Evolutionary conservation across 306 rosid species (phyloP), one percentile per base, ranked within the genome.

Genomic region (Aeschynomene evenia): DNA sequence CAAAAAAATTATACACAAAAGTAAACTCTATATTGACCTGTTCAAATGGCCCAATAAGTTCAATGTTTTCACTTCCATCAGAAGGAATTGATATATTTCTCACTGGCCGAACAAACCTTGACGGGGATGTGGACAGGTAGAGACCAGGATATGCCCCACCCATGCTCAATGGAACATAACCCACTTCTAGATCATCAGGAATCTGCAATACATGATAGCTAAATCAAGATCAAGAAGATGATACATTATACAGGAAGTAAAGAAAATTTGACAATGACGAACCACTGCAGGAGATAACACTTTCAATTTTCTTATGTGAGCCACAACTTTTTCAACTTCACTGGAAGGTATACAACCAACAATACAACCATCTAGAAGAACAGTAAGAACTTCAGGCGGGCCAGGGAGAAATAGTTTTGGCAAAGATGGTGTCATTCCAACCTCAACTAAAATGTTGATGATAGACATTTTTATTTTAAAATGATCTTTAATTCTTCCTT

Each of bases 111-210:
- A 94, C 84, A 77, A 94, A 90, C 82, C 98, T 81, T 45, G 92
- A 77, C 36, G 98, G 90, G 54, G 86, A 79, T 5, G 97, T 86
- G 82, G 23, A 88, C 49, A 94, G 87, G 73, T 80, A 94, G 37
- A 94, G 81, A 79, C 97, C 98, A 62, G 98, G 98, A 85, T 88
- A 94, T 58, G 97, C 86, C 66, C 98, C 96, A 37, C 91, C 87
- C 68, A 85, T 68, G 77, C 97, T 94, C 84, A 94, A 73, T 28
- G 98, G 98, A 77, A 94, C 81, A 74, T 90, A 88, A 61, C 98
- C 98, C 39, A 94, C 96, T 85, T 94, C 98, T 66, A 94, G 76
- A 78, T 94, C 97, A 53, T 63, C 80, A 39, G 98, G 92, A 82
- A 94, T 85, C 98, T 94, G 94, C 73, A 72, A 55, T 37, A 51